These are phyloP conservation scores for Protomyces pachydermus DNA, from an alignment of 1,139 yeast genomes.

Conservation along the genomic window DNA sequence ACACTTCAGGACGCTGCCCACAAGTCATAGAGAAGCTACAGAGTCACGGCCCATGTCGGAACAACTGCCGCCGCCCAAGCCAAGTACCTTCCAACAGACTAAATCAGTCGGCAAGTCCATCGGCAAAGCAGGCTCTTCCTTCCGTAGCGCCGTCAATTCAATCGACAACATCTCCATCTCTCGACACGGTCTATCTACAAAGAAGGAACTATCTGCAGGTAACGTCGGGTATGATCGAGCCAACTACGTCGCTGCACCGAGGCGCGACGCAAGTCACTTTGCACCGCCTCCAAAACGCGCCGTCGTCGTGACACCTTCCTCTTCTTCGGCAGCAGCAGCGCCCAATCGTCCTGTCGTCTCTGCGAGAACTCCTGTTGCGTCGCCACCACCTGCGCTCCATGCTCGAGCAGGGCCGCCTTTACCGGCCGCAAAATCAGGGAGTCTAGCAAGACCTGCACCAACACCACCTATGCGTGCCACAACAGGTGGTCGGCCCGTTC, in stretches of 20 bases:
- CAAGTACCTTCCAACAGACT: background rate
- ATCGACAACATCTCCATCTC: conserved; percentile 18
- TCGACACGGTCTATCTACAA: conserved; percentile 5
- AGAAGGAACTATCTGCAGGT: conserved; percentile 13
- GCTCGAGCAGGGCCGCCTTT: background rate
- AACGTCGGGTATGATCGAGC: conserved; percentile 20
- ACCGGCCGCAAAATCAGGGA: background rate
- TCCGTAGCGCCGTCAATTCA: conserved; percentile 8
- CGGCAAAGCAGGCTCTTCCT: conserved; percentile 19
- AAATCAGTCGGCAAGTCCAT: background rate
- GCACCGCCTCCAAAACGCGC: conserved; percentile 22
- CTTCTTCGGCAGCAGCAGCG: background rate
- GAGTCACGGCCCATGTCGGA: background rate
- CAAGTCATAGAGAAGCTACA: too few species aligned
- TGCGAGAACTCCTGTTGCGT: background rate
- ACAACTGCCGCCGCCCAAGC: conserved; percentile 2
- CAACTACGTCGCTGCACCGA: conserved; percentile 19
- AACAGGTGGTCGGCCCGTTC: background rate
- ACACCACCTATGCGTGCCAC: background rate
- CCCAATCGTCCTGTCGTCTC: background rate
- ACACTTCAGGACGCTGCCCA: too few species aligned
- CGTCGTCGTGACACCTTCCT: conserved; percentile 4
- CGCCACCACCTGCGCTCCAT: background rate
- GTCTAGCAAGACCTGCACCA: background rate
- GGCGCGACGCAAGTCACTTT: conserved; percentile 19